Conservation (phyloP, 2,329 filamentous ascomycete genomes). For the Sporothrix sp. region DNA sequence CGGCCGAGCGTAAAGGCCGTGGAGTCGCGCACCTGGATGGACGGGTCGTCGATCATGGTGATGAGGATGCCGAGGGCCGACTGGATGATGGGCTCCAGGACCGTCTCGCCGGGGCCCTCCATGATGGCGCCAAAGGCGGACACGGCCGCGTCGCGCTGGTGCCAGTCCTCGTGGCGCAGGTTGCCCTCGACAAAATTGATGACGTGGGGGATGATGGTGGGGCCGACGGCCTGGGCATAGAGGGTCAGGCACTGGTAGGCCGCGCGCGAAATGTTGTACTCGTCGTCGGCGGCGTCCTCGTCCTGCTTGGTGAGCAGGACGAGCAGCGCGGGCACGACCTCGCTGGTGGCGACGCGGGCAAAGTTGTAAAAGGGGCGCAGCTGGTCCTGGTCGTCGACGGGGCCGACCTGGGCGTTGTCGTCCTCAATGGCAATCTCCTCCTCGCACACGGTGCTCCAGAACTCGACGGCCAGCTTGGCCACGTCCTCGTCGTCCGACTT, state of each 20-base stretch:
- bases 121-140: constrained; percentile 97
- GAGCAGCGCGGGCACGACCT: constrained; percentile 88
- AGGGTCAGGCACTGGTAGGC: constrained; percentile 95
- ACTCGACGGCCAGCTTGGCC: constrained; percentile 94
- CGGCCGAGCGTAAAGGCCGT: constrained; percentile 92
- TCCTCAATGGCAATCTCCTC: constrained; percentile 98
- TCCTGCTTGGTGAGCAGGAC: constrained; percentile 91
- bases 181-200: constrained; percentile 87
- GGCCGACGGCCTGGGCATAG: constrained; percentile 84
- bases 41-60: constrained; percentile 79
- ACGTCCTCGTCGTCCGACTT: constrained; percentile 97
- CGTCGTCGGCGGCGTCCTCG: constrained; percentile 90
- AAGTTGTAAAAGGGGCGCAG: constrained; percentile 94
- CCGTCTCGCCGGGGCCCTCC: constrained; percentile 91
- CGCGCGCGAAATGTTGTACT: constrained; percentile 93
- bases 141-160: constrained; percentile 86
- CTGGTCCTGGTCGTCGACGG: constrained; percentile 61
- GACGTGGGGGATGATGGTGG: constrained; percentile 74
- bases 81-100: constrained; percentile 88
- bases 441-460: constrained; percentile 99
- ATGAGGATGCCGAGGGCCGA: constrained; percentile 89
- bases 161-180: constrained; percentile 87
- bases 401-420: constrained; percentile 70
- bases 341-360: constrained; percentile 79
- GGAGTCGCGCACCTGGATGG: constrained; percentile 87